phyloP scores from a whole-genome alignment of 2,329 filamentous ascomycete species.

The Aspergillus spinulosporus region DNA sequence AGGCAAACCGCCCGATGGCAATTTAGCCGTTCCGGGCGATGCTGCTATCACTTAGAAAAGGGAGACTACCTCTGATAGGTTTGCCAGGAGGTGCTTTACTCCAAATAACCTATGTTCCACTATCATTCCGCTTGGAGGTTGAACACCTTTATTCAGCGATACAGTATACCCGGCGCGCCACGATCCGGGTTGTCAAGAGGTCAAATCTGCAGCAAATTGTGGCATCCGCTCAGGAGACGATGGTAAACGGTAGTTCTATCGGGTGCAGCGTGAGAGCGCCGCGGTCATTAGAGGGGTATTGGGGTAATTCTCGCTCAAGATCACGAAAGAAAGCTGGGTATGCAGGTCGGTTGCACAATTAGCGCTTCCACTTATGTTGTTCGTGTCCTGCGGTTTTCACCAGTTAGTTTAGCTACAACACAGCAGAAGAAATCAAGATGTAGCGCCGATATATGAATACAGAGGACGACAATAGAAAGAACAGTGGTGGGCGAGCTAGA shows the following conservation, averaged over 20 bases:
- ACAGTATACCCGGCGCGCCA: background rate
- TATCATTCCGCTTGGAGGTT: constrained; percentile 1
- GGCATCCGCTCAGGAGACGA: background rate
- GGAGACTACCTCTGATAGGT: constrained; percentile 1
- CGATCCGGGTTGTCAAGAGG: background rate
- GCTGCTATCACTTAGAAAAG: background rate
- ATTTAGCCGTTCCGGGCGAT: constrained; percentile 2
- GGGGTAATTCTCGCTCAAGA: background rate
- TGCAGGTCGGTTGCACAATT: background rate
- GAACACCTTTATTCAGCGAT: background rate
- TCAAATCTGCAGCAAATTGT: constrained; percentile 1
- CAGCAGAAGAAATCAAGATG: background rate
- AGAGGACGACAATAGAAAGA: background rate
- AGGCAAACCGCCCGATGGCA: constrained; percentile 1
- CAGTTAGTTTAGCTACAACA: background rate
- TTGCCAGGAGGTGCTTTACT: background rate
- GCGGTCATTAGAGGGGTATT: background rate
- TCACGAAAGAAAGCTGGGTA: constrained; percentile 5
- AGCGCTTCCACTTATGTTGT: background rate
- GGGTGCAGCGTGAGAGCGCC: background rate
- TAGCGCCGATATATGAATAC: background rate
- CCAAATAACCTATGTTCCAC: constrained; percentile 1
- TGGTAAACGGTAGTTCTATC: constrained; percentile 1
- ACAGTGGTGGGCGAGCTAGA: background rate
- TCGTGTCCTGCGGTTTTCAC: background rate